phyloP scores from a whole-genome alignment of 78 protist genomes.

The Chrysochromulina parva region DNA sequence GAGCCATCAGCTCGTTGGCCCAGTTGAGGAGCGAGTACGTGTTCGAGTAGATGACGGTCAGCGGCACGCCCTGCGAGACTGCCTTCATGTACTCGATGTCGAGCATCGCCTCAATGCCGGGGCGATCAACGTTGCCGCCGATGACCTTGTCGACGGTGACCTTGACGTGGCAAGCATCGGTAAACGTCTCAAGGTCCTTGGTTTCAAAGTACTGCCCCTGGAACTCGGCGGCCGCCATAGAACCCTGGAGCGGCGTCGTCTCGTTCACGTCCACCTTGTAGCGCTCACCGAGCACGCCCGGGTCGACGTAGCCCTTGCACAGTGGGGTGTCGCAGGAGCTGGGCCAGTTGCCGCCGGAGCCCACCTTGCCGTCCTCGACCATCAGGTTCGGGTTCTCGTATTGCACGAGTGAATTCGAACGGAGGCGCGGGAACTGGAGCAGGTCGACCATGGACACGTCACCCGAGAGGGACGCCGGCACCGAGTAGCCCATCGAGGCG shows the following conservation, averaged over 20 bases:
- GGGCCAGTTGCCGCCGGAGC: not conserved
- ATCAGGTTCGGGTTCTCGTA: not conserved
- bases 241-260: not conserved
- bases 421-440: conserved; percentile 19
- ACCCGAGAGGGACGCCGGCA: not conserved
- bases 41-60: not conserved
- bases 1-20: not conserved
- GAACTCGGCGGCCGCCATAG: conserved; percentile 40
- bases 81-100: not conserved
- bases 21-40: not conserved
- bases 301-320: not conserved
- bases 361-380: not conserved
- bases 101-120: not conserved
- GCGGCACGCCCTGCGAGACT: not conserved
- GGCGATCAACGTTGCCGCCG: not conserved
- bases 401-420: not conserved
- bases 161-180: not conserved
- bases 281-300: not conserved
- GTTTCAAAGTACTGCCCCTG: conserved; percentile 24
- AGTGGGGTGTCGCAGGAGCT: not conserved
- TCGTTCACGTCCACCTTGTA: not conserved
- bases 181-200: not conserved
- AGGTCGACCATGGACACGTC: conserved; percentile 24
- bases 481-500: not conserved
- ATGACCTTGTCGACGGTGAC: not conserved